Evolutionary conservation across 2,329 filamentous ascomycete genomes (phyloP).

Genomic region (Penicillium capsulatum): DNA sequence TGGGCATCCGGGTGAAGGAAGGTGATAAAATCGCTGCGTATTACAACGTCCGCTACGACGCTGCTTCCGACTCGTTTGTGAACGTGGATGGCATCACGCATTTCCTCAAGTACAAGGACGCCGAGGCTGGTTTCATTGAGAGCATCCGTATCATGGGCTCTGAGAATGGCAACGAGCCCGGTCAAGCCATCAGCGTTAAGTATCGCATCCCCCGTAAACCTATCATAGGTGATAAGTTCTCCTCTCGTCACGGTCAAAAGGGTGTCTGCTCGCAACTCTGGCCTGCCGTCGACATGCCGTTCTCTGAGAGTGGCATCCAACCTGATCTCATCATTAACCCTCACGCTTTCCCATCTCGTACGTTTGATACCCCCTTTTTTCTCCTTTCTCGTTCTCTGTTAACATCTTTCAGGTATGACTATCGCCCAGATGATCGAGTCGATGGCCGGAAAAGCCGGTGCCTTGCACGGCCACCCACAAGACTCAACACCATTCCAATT

Average conservation of each 20-base stretch:
- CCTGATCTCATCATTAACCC: conserved; percentile 99
- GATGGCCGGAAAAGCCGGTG: conserved; percentile 88
- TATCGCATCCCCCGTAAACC: conserved; percentile 85
- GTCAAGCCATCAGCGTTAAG: conserved; percentile 87
- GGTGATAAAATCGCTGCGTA: conserved; percentile 85
- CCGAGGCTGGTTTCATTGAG: conserved; percentile 82
- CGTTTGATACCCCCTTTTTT: conserved; percentile 11
- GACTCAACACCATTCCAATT: conserved; percentile 95
- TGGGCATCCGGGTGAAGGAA: conserved; percentile 72
- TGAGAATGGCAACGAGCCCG: conserved; percentile 75
- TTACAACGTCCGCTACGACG: conserved; percentile 78
- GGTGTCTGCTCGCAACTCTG: conserved; percentile 96
- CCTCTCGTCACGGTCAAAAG: conserved; percentile 96
- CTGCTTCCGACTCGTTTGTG: conserved; percentile 65
- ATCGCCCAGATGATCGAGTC: conserved; percentile 99
- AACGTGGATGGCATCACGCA: conserved; percentile 84
- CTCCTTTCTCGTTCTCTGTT: not conserved
- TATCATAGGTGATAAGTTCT: conserved; percentile 98
- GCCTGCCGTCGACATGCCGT: conserved; percentile 91
- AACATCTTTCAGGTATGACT: conserved; percentile 62
- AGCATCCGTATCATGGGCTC: conserved; percentile 87
- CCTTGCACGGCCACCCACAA: conserved; percentile 90
- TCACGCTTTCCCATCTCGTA: conserved; percentile 93
- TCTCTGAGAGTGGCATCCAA: conserved; percentile 92
- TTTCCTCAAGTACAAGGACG: conserved; percentile 91